Evolutionary conservation across 768 basidiomycete genomes (phyloP).

Genomic region (Leccinum incarnatum): DNA sequence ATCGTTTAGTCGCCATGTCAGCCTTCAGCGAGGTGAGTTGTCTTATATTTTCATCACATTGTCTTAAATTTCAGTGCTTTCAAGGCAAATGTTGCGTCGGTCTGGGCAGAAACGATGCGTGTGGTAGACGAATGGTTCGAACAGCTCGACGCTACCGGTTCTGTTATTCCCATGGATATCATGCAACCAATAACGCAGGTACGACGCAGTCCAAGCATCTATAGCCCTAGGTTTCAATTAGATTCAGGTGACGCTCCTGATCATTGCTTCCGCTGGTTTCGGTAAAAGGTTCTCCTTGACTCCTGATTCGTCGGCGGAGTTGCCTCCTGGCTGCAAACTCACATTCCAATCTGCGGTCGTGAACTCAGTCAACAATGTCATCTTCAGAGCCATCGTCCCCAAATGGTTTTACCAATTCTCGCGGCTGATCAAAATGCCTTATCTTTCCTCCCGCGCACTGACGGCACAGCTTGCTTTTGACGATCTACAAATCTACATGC

Average conservation of each 20-base stretch:
- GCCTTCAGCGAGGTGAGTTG: constrained; percentile 47
- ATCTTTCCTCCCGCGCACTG: constrained; percentile 32
- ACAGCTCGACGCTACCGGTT: constrained; percentile 29
- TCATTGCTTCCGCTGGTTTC: constrained; percentile 42
- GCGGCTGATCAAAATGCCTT: constrained; percentile 33
- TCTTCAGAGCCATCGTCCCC: constrained; percentile 34
- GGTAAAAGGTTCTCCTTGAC: constrained; percentile 36
- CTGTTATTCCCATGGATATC: constrained; percentile 23
- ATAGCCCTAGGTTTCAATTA: background rate
- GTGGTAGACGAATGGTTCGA: constrained; percentile 43
- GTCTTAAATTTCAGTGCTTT: background rate
- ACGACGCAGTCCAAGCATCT: background rate
- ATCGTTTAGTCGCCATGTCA: constrained; percentile 42
- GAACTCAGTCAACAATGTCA: constrained; percentile 18
- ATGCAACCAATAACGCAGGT: constrained; percentile 15
- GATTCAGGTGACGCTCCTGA: constrained; percentile 35
- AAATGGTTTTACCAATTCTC: constrained; percentile 29
- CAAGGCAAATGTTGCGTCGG: constrained; percentile 45
- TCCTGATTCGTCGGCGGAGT: constrained; percentile 26
- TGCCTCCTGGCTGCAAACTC: constrained; percentile 31
- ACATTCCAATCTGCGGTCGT: constrained; percentile 38
- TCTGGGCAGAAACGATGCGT: constrained; percentile 45
- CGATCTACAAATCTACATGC: constrained; percentile 39
- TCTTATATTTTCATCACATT: background rate
- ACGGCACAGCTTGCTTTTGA: constrained; percentile 33